Evolutionary conservation across 257 asterid genomes (phyloP).

Genomic region (Nicotiana undulata): DNA sequence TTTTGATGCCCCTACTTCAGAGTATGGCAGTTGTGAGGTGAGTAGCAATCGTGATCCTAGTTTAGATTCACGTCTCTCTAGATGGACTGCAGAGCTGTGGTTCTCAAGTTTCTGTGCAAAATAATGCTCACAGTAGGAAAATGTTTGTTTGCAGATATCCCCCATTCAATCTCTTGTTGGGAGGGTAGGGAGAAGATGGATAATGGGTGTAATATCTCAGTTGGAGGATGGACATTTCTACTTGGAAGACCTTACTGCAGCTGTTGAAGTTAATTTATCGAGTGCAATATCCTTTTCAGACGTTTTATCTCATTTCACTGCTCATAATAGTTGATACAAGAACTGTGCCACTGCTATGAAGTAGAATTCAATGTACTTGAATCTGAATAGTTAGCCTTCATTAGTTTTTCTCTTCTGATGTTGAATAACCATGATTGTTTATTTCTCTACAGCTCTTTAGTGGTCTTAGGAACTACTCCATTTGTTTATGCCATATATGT

Average conservation of each 20-base stretch:
- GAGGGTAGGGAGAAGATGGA: slow-evolving; percentile 75
- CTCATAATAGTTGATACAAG: not conserved
- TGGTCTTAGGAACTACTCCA: not conserved
- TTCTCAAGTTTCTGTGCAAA: not conserved
- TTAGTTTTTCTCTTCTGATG: not conserved
- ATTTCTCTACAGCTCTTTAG: not conserved
- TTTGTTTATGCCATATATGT: not conserved
- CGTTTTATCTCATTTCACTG: not conserved
- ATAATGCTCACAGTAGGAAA: not conserved
- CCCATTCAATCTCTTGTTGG: slow-evolving; percentile 93
- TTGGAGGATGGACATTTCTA: slow-evolving; percentile 97
- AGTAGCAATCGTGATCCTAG: not conserved
- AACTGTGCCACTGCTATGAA: not conserved
- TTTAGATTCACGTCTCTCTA: not conserved
- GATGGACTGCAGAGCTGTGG: not conserved
- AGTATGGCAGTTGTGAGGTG: slow-evolving; percentile 87
- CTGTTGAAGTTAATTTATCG: slow-evolving; percentile 82
- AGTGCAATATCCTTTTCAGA: slow-evolving; percentile 83
- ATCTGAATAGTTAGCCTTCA: not conserved
- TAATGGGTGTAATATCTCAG: slow-evolving; percentile 96
- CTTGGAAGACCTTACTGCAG: slow-evolving; percentile 95
- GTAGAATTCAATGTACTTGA: not conserved
- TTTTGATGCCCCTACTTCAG: slow-evolving; percentile 58
- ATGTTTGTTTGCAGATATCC: slow-evolving; percentile 48
- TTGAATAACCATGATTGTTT: not conserved